phyloP scores from a whole-genome alignment of 495 filamentous ascomycete species.

The Podospora comata region DNA sequence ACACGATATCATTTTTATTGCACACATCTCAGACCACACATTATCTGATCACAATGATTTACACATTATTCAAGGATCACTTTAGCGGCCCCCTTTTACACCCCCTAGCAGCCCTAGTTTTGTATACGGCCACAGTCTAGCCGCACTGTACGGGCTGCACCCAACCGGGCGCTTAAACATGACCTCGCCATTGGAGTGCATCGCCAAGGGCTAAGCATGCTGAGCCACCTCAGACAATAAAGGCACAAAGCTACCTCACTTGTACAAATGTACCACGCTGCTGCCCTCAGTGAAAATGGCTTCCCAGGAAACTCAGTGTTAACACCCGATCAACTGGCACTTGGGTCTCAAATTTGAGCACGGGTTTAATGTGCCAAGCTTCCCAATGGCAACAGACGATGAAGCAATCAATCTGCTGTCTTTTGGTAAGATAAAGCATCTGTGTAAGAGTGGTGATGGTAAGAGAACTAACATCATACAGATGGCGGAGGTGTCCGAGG shows the following conservation, averaged over 20 bases:
- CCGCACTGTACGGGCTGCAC: background rate
- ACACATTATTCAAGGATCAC: background rate
- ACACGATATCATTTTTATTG: background rate
- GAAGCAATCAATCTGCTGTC: slow-evolving; percentile 23
- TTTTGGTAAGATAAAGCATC: slow-evolving; percentile 17
- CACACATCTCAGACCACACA: background rate
- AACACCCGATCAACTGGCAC: too few relatives aligned
- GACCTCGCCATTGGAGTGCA: background rate
- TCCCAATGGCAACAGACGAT: background rate
- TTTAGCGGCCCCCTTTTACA: background rate
- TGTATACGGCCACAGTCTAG: too few relatives aligned
- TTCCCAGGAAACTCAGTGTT: background rate
- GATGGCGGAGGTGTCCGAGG: slow-evolving; percentile 42
- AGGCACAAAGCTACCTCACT: background rate
- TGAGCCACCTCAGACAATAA: background rate
- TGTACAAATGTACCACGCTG: background rate
- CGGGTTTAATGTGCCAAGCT: background rate
- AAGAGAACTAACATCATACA: slow-evolving; percentile 7
- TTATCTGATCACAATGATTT: background rate
- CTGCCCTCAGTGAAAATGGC: background rate
- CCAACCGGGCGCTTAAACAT: background rate
- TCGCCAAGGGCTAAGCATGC: background rate
- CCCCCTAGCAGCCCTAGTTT: background rate
- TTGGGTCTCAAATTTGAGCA: background rate
- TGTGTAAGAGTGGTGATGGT: background rate